Evolutionary conservation across 768 basidiomycete genomes (phyloP), one percentile per base, ranked within the genome.

Genomic region (Naematelia encephala): DNA sequence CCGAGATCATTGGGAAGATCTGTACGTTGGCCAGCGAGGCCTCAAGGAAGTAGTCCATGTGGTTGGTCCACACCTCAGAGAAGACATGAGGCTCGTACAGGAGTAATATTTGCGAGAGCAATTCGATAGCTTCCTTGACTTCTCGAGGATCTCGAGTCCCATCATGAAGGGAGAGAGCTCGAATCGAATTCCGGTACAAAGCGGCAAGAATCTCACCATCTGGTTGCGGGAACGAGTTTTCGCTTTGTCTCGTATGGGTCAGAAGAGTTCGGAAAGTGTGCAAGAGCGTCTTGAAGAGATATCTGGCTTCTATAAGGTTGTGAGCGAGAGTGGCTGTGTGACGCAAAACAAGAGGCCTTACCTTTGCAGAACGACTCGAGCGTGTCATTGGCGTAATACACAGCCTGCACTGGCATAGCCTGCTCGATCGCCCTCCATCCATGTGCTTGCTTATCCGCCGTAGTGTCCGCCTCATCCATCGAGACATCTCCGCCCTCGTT

Each of bases 11-110:
- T 64, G 87, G 86, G 68, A 94, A 85, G 47, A 96, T 82, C 59
- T 86, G 80, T 19, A 87, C 84, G 51, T 91, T 87, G 66, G 87
- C 86, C 63, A 86, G 82, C 0, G 87, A 84, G 48, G 84, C 84
- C 66, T 87, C 83, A 74, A 96, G 88, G 80, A 93, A 96, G 74
- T 92, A 87, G 25, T 86, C 87, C 79, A 98, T 88, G 74, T 91
- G 88, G 73, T 85, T 86, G 30, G 89, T 91, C 91, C 93, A 94
- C 28, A 97, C 89, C 78, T 96, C 91, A 76, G 94, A 89, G 75
- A 96, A 93, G 60, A 93, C 88, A 69, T 94, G 90, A 5, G 89
- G 81, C 70, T 96, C 89, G 67, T 93, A 84, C 74, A 92, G 89
- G 34, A 85, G 77, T 45, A 93, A 82, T 43, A 88, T 85, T 77